Conservation (phyloP, 2,329 filamentous ascomycete genomes). For the Fusarium goolgardi region DNA sequence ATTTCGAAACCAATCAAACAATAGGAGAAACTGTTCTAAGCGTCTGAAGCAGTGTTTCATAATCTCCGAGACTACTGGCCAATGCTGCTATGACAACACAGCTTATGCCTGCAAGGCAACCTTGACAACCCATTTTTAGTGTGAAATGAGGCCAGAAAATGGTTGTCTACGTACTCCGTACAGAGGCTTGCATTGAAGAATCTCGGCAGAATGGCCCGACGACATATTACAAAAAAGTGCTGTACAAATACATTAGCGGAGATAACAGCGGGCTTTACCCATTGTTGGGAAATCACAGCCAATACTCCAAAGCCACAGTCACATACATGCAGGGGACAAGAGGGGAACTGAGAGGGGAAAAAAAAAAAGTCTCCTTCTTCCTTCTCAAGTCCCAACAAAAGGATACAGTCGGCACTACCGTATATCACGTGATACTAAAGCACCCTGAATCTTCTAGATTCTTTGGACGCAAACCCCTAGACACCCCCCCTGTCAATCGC, state of each 20-base stretch:
- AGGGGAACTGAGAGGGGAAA: not conserved
- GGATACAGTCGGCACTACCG: constrained; percentile 36
- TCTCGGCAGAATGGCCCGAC: constrained; percentile 15
- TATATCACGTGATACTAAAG: constrained; percentile 23
- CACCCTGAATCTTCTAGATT: constrained; percentile 19
- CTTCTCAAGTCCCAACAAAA: constrained; percentile 33
- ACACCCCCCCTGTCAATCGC: constrained; percentile 19
- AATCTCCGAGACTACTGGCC: constrained; percentile 17
- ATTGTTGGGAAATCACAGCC: constrained; percentile 31
- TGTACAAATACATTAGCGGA: constrained; percentile 14
- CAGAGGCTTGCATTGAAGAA: constrained; percentile 4
- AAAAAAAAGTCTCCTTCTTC: not conserved
- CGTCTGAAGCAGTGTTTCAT: constrained; percentile 30
- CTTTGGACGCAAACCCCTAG: constrained; percentile 37
- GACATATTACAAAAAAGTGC: not conserved
- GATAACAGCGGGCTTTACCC: constrained; percentile 37
- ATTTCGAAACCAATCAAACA: constrained; percentile 23
- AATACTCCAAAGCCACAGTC: constrained; percentile 8
- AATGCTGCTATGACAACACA: constrained; percentile 38
- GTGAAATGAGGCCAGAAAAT: constrained; percentile 22
- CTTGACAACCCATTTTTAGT: constrained; percentile 9
- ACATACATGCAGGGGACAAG: constrained; percentile 33
- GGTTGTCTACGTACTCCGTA: too few species aligned
- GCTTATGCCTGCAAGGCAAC: constrained; percentile 2
- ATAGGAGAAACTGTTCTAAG: constrained; percentile 2